Percentiles rank a stretch among this genome's conserved stretches.
Evolutionary conservation across 176 grass and related monocot genomes (phyloP).

Genomic region (Bothriochloa decipiens): DNA sequence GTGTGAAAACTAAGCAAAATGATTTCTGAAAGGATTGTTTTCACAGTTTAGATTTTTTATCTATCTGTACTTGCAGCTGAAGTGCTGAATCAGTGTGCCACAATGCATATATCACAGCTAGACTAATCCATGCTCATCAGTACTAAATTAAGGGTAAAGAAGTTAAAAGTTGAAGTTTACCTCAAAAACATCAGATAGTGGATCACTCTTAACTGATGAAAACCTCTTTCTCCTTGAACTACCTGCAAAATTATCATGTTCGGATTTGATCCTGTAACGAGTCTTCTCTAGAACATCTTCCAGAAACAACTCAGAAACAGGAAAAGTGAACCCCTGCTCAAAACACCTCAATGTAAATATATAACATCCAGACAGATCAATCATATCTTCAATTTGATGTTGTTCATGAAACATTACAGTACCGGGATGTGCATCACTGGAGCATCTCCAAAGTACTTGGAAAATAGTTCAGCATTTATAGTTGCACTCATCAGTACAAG

Average conservation of each 20-base stretch:
- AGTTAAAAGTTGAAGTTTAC: constrained; percentile 39
- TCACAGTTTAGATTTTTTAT: constrained; percentile 1
- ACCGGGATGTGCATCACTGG: constrained; percentile 95
- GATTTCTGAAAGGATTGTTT: constrained; percentile 5
- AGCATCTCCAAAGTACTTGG: constrained; percentile 82
- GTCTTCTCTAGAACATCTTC: constrained; percentile 90
- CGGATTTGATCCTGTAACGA: constrained; percentile 75
- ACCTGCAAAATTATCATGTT: constrained; percentile 70
- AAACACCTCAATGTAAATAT: constrained; percentile 28
- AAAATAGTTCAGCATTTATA: constrained; percentile 95
- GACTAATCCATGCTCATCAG: constrained; percentile 20
- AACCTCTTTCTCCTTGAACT: constrained; percentile 78
- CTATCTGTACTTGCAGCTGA: constrained; percentile 2
- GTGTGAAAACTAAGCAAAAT: constrained; percentile 25
- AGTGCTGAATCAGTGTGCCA: constrained; percentile 7
- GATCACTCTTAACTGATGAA: constrained; percentile 69
- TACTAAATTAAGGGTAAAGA: constrained; percentile 6
- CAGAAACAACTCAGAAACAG: constrained; percentile 80
- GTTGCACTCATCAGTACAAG: constrained; percentile 98
- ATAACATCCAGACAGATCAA: constrained; percentile 15
- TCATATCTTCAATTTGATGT: constrained; percentile 26
- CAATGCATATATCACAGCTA: neutral
- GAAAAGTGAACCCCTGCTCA: constrained; percentile 87
- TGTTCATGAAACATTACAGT: constrained; percentile 40
- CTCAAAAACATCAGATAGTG: constrained; percentile 82